Evolutionary conservation across 1,284 basidiomycete genomes (phyloP).

Genomic region (Phylloporus gajari): DNA sequence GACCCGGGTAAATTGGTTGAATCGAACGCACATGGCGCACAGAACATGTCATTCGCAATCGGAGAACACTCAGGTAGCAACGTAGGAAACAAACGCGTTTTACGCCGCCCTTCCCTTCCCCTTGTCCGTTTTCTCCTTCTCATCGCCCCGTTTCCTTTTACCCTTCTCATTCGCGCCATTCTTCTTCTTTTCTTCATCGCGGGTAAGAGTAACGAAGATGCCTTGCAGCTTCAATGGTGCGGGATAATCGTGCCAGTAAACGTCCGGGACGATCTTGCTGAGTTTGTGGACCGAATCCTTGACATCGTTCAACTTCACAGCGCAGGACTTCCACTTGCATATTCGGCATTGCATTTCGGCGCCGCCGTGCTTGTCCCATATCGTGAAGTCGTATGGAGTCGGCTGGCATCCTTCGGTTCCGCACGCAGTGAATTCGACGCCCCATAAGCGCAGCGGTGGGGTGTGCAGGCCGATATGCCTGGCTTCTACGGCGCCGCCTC

Average conservation of each 20-base stretch:
- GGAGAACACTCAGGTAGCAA: too few relatives aligned
- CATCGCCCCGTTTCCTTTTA: too few relatives aligned
- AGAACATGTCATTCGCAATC: too few relatives aligned
- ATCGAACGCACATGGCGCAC: too few relatives aligned
- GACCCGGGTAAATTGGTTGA: too few relatives aligned
- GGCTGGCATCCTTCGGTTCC: constrained; percentile 12
- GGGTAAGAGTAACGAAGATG: too few relatives aligned
- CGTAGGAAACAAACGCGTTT: too few relatives aligned
- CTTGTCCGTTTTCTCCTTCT: too few relatives aligned
- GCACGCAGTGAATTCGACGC: constrained; percentile 10
- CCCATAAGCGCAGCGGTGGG: constrained; percentile 9
- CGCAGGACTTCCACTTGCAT: constrained; percentile 3
- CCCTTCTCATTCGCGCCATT: too few relatives aligned
- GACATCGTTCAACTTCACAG: not conserved
- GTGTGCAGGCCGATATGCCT: constrained; percentile 11
- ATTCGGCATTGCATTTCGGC: not conserved
- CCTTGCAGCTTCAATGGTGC: not conserved
- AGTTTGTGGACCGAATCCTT: not conserved
- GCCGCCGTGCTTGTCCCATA: not conserved
- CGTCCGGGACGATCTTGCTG: not conserved
- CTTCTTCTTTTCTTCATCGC: too few relatives aligned
- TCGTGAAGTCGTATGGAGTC: not conserved
- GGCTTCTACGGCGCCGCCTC: not conserved
- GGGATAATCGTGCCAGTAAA: constrained; percentile 7
- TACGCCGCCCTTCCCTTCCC: too few relatives aligned